phyloP scores from a whole-genome alignment of 108 stramenopile genomes.

The Cyclotella cryptica region DNA sequence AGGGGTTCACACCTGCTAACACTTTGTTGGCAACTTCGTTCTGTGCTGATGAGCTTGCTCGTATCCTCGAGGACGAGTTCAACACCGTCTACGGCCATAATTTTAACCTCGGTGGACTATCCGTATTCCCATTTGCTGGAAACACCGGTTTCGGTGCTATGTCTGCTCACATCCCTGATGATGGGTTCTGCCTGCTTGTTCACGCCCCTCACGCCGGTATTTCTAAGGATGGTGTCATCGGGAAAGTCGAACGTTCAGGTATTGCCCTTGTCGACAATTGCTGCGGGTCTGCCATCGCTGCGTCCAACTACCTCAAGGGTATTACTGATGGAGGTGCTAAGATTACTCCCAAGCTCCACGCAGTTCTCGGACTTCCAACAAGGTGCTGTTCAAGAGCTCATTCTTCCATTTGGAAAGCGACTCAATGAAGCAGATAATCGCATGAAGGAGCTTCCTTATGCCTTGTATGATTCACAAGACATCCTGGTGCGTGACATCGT shows the following conservation, averaged over 20 bases:
- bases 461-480: constrained; percentile 13
- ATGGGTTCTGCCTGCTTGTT: constrained; percentile 10
- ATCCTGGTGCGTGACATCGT: constrained; percentile 12
- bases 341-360: constrained; percentile 2
- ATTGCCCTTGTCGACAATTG: constrained; percentile 10
- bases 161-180: constrained; percentile 10
- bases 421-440: constrained; percentile 16
- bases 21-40: constrained; percentile 11
- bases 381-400: constrained; percentile 11
- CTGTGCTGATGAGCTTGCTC: constrained; percentile 11
- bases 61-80: constrained; percentile 12
- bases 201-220: constrained; percentile 11
- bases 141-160: constrained; percentile 20
- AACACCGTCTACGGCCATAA: constrained; percentile 8
- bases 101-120: constrained; percentile 11
- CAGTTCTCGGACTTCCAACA: constrained; percentile 14
- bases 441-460: constrained; percentile 20
- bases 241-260: constrained; percentile 8
- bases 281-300: constrained; percentile 16
- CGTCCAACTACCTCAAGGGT: constrained; percentile 8
- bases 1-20: constrained; percentile 16
- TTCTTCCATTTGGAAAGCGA: constrained; percentile 12
- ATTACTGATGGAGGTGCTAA: constrained; percentile 15
- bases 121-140: constrained; percentile 10
- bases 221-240: constrained; percentile 12